Base-by-base conservation (phyloP, 2,329 filamentous ascomycete species). In the Aspergillus tanneri region DNA sequence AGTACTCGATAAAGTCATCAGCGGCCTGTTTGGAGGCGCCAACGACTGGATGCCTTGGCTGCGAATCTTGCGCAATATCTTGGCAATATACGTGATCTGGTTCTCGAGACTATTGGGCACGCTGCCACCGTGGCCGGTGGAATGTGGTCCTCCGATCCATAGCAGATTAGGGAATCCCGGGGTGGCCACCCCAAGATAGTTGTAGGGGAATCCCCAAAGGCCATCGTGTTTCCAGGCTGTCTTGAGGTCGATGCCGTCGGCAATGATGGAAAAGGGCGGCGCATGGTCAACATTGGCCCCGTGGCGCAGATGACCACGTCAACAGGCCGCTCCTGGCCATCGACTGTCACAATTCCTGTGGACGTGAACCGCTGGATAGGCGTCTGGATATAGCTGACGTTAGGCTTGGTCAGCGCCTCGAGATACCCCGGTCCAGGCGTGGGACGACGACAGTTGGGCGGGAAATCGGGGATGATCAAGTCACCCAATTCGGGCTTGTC, bases 131-230 rank as follows among this genome's bases (percentile, higher is more conserved):
- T 79, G 76, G 0, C 82, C 83, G 0, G 77, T 74, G 2, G 76
- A 74, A 56, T 84, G 76, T 0, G 84, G 83, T 0, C 85, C 85
- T 21, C 80, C 77, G 5, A 87, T 59, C 60, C 84, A 85, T 22
- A 86, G 72, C 0, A 87, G 69, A 54, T 88, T 89, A 0, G 85
- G 85, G 52, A 87, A 87, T 0, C 78, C 80, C 0, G 85, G 84
- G 0, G 82, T 80, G 0, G 80, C 79, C 1, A 84, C 57, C 0
- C 84, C 85, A 5, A 87, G 70, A 56, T 88, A 89, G 0, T 80
- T 84, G 60, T 86, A 83, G 0, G 86, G 85, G 49, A 81, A 86
- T 21, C 61, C 54, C 64, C 65, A 71, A 25, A 58, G 22, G 2
- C 66, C 64, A 10, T 56, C 55, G 5, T 61, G 58, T 1, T 67